Conservation (phyloP, 148 eudicot species). For the Cornus controversa region DNA sequence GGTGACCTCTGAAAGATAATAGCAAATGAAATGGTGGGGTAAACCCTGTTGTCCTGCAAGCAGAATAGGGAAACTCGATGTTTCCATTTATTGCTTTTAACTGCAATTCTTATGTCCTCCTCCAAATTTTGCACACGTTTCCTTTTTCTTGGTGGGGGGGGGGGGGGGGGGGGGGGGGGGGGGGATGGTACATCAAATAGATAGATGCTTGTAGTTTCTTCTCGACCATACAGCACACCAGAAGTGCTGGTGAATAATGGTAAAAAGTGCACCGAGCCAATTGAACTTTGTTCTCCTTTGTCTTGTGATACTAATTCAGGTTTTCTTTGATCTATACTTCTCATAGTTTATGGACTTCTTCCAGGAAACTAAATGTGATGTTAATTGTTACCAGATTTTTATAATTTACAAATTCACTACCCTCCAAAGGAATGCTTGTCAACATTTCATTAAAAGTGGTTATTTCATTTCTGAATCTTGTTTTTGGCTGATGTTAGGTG, state of each 20-base stretch:
- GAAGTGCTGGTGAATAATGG: neutral
- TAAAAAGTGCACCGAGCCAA: too few species aligned
- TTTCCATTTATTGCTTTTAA: too few species aligned
- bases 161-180: neutral
- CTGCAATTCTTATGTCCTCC: too few species aligned
- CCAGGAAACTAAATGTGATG: neutral
- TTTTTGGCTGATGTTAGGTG: neutral
- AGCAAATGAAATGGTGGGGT: neutral
- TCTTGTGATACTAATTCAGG: neutral
- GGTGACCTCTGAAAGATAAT: neutral
- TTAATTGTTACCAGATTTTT: neutral
- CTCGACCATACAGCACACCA: too few species aligned
- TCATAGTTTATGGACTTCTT: neutral
- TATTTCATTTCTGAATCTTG: neutral
- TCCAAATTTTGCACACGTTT: neutral
- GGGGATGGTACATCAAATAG: too few species aligned
- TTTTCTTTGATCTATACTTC: neutral
- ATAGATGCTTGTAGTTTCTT: too few species aligned
- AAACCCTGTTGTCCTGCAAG: too few species aligned
- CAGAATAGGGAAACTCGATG: too few species aligned
- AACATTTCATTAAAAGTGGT: neutral
- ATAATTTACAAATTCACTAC: neutral
- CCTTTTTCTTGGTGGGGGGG: too few species aligned
- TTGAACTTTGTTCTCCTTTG: neutral
- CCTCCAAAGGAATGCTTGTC: neutral